These are phyloP conservation scores for Venturia effusa DNA, from an alignment of 2,329 filamentous ascomycete genomes.

Conservation along the genomic window DNA sequence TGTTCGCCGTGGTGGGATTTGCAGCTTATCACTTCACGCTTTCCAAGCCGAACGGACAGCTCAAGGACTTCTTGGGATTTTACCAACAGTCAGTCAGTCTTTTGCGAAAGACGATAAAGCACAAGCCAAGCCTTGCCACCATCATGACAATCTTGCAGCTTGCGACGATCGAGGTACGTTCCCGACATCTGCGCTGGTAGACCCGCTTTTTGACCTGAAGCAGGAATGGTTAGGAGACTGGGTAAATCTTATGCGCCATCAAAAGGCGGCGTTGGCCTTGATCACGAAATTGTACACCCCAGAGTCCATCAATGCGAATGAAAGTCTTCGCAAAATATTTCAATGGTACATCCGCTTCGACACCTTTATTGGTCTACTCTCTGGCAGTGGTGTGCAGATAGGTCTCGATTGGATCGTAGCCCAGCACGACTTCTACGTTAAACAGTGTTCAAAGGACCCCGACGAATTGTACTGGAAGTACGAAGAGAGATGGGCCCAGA, in stretches of 20 bases:
- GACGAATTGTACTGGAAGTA: conserved; percentile 54
- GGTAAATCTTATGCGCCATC: conserved; percentile 86
- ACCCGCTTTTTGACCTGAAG: background rate
- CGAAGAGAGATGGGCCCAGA: conserved; percentile 53
- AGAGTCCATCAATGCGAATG: conserved; percentile 59
- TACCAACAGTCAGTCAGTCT: conserved; percentile 81
- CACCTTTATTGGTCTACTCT: conserved; percentile 71
- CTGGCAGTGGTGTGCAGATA: conserved; percentile 63
- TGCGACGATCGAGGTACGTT: conserved; percentile 76
- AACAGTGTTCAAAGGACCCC: conserved; percentile 49
- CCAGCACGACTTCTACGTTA: conserved; percentile 51
- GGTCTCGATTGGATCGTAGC: conserved; percentile 67
- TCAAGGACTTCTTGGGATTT: conserved; percentile 75
- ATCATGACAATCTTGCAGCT: conserved; percentile 83
- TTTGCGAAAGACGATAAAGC: conserved; percentile 60
- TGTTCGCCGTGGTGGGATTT: conserved; percentile 82
- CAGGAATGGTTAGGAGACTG: conserved; percentile 94
- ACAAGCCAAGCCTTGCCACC: conserved; percentile 61
- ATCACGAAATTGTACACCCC: conserved; percentile 69
- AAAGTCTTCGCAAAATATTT: conserved; percentile 61
- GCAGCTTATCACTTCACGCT: conserved; percentile 77
- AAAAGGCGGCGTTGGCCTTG: conserved; percentile 78
- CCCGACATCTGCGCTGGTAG: background rate
- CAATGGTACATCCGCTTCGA: conserved; percentile 91
- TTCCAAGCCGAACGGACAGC: conserved; percentile 56